Percentiles rank a stretch among this genome's conserved stretches.
Evolutionary conservation across 2,329 filamentous ascomycete species (phyloP).

Genomic region (Whalleya microplaca): DNA sequence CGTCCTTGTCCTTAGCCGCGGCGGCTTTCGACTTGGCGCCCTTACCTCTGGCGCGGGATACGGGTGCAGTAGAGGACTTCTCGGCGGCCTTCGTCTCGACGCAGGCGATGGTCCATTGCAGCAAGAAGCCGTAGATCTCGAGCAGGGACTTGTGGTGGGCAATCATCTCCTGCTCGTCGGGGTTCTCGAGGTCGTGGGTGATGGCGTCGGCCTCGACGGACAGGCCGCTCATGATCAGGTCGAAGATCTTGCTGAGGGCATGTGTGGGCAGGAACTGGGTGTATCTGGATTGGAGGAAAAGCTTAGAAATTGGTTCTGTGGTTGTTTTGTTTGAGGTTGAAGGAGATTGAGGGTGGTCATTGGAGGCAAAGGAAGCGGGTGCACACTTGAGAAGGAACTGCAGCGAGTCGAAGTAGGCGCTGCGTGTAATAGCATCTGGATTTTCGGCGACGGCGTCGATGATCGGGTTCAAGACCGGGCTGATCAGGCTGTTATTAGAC

Average conservation of each 20-base stretch:
- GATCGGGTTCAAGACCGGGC: slow-evolving; percentile 86
- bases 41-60: slow-evolving; percentile 73
- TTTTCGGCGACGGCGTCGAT: slow-evolving; percentile 91
- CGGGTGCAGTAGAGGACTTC: slow-evolving; percentile 75
- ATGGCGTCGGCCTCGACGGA: slow-evolving; percentile 84
- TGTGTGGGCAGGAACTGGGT: slow-evolving; percentile 78
- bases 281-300: slow-evolving; percentile 72
- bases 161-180: slow-evolving; percentile 85
- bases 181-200: slow-evolving; percentile 80
- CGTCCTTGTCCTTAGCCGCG: slow-evolving; percentile 65
- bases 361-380: slow-evolving; percentile 52
- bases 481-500: slow-evolving; percentile 72
- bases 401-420: slow-evolving; percentile 84
- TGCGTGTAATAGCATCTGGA: slow-evolving; percentile 82
- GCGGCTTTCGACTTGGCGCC: slow-evolving; percentile 76
- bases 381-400: slow-evolving; percentile 97
- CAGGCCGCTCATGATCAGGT: slow-evolving; percentile 84
- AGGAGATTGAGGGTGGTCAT: slow-evolving; percentile 28
- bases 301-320: slow-evolving; percentile 64
- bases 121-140: slow-evolving; percentile 90
- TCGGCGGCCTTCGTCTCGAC: slow-evolving; percentile 93
- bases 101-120: slow-evolving; percentile 95
- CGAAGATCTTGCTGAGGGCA: slow-evolving; percentile 89
- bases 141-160: slow-evolving; percentile 88
- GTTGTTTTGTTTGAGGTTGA: slow-evolving; percentile 30